Percentiles rank a stretch among this genome's conserved stretches.
phyloP scores from a whole-genome alignment of 106 monocot species.

The Agapanthus africanus region DNA sequence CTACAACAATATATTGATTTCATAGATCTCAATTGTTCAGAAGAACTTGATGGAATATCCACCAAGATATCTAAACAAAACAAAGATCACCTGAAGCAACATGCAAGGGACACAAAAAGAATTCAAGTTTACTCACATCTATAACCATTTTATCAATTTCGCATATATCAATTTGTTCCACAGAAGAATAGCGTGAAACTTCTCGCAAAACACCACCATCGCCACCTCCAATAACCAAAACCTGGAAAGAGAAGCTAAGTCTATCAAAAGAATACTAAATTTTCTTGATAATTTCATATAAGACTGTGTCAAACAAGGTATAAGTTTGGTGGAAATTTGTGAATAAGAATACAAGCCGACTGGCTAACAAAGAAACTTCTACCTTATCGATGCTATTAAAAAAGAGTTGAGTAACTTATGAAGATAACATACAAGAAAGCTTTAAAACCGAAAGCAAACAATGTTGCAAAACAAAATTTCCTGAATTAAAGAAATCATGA shows the following conservation, averaged over 20 bases:
- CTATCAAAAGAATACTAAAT: background rate
- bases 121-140: conserved; percentile 30
- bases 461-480: too few species aligned
- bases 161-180: conserved; percentile 55
- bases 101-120: background rate
- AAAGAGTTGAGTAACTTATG: background rate
- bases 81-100: background rate
- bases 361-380: background rate
- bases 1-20: background rate
- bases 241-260: conserved; percentile 23
- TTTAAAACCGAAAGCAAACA: background rate
- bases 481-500: background rate
- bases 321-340: background rate
- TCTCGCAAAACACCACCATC: conserved; percentile 71
- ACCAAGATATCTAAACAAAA: background rate
- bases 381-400: background rate
- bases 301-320: background rate
- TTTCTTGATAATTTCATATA: background rate
- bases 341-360: background rate
- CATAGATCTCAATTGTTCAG: background rate
- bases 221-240: conserved; percentile 58
- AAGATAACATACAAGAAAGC: background rate
- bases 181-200: conserved; percentile 45
- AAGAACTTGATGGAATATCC: background rate
- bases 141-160: conserved; percentile 64